Evolutionary conservation across 495 filamentous ascomycete genomes (phyloP).

Genomic region (Talaromyces stipitatus): DNA sequence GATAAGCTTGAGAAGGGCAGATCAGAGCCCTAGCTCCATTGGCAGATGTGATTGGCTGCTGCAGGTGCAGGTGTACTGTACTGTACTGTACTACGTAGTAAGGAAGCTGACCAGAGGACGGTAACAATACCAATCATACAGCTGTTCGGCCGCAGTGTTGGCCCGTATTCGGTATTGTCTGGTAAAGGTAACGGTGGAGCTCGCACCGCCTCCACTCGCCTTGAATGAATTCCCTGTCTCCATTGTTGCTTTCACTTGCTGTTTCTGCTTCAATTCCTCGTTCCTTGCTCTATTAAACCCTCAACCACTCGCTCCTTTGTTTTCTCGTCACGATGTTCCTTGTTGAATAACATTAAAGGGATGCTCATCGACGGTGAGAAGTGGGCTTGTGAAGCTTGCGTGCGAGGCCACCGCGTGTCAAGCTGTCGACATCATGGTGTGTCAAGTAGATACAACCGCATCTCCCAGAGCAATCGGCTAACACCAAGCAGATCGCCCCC

Average conservation of each 20-base stretch:
- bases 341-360: constrained; percentile 22
- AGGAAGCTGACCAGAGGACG: too few species aligned
- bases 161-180: not conserved
- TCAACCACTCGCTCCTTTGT: not conserved
- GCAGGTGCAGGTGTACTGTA: too few species aligned
- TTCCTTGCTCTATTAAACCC: not conserved
- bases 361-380: constrained; percentile 88
- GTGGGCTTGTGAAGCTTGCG: constrained; percentile 87
- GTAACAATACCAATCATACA: too few species aligned
- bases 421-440: constrained; percentile 43
- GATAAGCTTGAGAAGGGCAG: not conserved
- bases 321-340: constrained; percentile 5
- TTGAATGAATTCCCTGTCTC: not conserved
- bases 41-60: too few species aligned
- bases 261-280: not conserved
- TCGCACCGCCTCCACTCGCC: not conserved
- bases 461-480: constrained; percentile 6
- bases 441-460: not conserved
- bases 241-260: not conserved
- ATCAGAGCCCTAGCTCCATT: too few species aligned
- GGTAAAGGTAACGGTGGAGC: not conserved
- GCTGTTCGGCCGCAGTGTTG: too few species aligned
- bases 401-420: constrained; percentile 80
- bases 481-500: constrained; percentile 62
- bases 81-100: too few species aligned